Evolutionary conservation across 2,329 filamentous ascomycete genomes (phyloP).

Genomic region (Exophiala lecanii-corni): DNA sequence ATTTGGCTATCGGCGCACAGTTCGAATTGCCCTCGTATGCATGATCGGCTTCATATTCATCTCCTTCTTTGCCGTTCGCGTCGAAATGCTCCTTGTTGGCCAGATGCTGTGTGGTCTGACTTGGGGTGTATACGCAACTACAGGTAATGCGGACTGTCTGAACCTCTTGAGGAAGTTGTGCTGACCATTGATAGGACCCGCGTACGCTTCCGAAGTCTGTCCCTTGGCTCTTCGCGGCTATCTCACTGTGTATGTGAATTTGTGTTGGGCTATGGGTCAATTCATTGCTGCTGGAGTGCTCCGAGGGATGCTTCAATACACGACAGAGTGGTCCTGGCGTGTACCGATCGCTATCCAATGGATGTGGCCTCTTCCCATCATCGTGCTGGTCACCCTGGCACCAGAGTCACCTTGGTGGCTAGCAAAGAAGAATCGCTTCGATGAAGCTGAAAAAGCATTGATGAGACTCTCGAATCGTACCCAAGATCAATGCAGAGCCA

Average conservation of each 20-base stretch:
- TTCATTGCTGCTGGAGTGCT: conserved; percentile 32
- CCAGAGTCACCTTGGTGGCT: conserved; percentile 45
- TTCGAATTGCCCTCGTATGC: background rate
- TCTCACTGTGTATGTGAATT: conserved; percentile 31
- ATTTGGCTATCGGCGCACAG: background rate
- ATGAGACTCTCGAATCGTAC: background rate
- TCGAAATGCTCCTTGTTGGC: conserved; percentile 43
- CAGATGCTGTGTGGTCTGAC: conserved; percentile 44
- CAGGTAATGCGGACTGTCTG: no score
- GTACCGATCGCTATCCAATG: conserved; percentile 13
- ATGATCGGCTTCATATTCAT: conserved; percentile 33
- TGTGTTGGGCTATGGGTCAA: conserved; percentile 37
- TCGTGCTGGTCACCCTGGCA: conserved; percentile 17
- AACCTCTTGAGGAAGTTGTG: no score
- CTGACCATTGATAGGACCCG: conserved; percentile 49
- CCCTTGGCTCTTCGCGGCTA: conserved; percentile 36
- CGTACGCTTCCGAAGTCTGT: conserved; percentile 64
- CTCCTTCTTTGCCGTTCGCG: conserved; percentile 46
- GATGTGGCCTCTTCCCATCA: conserved; percentile 21
- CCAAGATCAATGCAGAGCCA: background rate
- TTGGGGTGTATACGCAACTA: conserved; percentile 15
- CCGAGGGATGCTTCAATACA: conserved; percentile 19
- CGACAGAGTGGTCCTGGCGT: conserved; percentile 34
- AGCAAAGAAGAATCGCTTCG: conserved; percentile 40
- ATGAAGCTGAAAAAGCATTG: conserved; percentile 42